Evolutionary conservation across 129 eudicot genomes (phyloP), one percentile per base, ranked within the genome.

Genomic region (Lactuca saligna): DNA sequence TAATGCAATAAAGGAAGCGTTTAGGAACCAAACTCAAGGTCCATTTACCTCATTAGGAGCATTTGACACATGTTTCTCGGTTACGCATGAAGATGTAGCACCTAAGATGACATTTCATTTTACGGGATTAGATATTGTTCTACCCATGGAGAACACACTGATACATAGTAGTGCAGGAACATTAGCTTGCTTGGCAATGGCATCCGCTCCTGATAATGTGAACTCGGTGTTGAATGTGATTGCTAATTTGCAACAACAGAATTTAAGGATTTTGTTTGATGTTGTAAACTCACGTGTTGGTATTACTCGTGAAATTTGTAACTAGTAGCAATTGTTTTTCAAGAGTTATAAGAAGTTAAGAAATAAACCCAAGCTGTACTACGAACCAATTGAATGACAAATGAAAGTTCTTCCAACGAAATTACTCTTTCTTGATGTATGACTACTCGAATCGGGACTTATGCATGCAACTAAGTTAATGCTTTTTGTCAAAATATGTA

Each of bases 161-260:
- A 92, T 92, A 31, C 98, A 91, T 71, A 91, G 96, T 35, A 88
- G 95, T 20, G 74, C 89, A 0, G 95, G 99, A 41, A 70, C 87
- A 11, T 57, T 82, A 37, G 92, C 89, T 35, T 94, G 99, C 68
- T 80, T 92, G 83, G 91, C 98, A 0, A 88, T 92, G 98, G 96
- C 96, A 5, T 84, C 96, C 0, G 77, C 88, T 10, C 97, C 98
- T 0, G 69, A 75, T 55, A 92, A 84, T 46, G 91, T 82, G 57
- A 88, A 92, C 79, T 86, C 98, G 2, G 93, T 70, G 71, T 78
- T 89, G 73, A 92, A 88, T 76, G 84, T 92, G 0, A 89, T 92
- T 4, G 98, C 96, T 14, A 94, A 84, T 82, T 82, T 87, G 90
- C 97, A 94, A 84, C 99, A 94, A 63, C 99, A 89, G 72, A 93